phyloP scores from a whole-genome alignment of 306 rosid species.

The Casuarina glauca region DNA sequence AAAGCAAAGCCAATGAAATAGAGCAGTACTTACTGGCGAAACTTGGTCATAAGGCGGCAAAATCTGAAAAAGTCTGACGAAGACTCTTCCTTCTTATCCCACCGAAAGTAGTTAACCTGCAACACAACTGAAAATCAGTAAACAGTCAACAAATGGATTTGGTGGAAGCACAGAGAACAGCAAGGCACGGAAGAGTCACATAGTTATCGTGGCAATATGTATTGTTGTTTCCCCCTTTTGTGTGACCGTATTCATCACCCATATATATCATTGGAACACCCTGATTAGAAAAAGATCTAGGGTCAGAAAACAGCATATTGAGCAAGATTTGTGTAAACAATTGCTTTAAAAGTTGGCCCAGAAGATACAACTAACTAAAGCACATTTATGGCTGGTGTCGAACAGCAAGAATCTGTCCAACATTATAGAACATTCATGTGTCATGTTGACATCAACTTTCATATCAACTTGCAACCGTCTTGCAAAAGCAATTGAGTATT shows the following conservation, averaged over 20 bases:
- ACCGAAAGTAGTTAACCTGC: constrained; percentile 84
- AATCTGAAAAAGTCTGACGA: constrained; percentile 79
- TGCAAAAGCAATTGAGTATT: neutral
- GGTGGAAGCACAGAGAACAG: constrained; percentile 15
- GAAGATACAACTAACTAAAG: neutral
- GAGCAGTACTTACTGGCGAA: constrained; percentile 58
- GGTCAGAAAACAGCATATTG: constrained; percentile 22
- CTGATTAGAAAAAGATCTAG: constrained; percentile 42
- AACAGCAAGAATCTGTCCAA: neutral
- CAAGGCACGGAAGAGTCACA: constrained; percentile 48
- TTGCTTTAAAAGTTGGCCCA: neutral
- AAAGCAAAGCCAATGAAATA: neutral
- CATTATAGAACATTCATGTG: neutral
- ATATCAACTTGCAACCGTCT: neutral
- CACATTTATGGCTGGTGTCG: neutral
- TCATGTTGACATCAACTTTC: neutral
- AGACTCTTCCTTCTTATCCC: constrained; percentile 89
- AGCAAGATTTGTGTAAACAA: constrained; percentile 13
- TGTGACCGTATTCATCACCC: constrained; percentile 99
- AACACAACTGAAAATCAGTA: constrained; percentile 26
- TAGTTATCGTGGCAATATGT: constrained; percentile 93
- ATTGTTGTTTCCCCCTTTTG: constrained; percentile 98
- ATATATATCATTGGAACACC: constrained; percentile 92
- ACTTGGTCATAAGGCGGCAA: constrained; percentile 73
- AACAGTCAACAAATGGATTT: constrained; percentile 22